These are phyloP conservation scores for Claviceps digitariae DNA, from an alignment of 2,329 filamentous ascomycete species.

Conservation along the genomic window DNA sequence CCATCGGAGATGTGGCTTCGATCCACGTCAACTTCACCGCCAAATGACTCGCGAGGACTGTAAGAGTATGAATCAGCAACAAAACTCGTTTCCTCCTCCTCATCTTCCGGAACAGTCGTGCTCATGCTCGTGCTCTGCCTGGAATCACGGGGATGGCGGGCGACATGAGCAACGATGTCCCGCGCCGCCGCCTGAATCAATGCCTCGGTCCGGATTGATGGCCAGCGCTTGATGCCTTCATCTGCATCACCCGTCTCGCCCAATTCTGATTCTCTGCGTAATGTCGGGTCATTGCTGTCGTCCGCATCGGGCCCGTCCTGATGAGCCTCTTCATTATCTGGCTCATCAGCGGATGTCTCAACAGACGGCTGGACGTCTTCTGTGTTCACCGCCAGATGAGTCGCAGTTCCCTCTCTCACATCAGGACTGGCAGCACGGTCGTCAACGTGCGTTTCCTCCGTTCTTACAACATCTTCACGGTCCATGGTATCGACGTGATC, in stretches of 20 bases:
- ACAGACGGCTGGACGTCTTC: conserved; percentile 2
- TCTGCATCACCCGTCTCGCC: conserved; percentile 9
- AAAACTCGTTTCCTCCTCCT: conserved; percentile 12
- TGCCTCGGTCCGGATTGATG: conserved; percentile 33
- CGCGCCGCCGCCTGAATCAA: conserved; percentile 39
- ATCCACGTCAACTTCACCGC: conserved; percentile 11
- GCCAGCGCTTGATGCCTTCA: conserved; percentile 20
- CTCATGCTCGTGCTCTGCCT: conserved; percentile 11
- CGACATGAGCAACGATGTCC: conserved; percentile 30
- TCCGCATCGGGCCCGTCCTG: background rate
- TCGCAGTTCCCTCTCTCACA: background rate
- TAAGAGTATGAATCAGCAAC: conserved; percentile 12
- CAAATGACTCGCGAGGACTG: conserved; percentile 11
- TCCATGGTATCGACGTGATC: conserved; percentile 5
- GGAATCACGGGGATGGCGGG: conserved; percentile 14
- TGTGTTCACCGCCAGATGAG: background rate
- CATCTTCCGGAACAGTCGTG: conserved; percentile 3
- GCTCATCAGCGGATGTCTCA: conserved; percentile 1
- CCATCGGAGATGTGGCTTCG: conserved; percentile 8
- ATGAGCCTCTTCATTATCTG: background rate
- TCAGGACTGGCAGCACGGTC: background rate
- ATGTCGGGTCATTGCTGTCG: background rate
- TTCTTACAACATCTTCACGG: conserved; percentile 1
- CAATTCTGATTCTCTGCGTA: conserved; percentile 8
- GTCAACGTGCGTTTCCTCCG: background rate